A percentile compares a stretch with the other conserved stretches of the same genome.
These are phyloP conservation scores for Verticillium isaacii DNA, from an alignment of 2,329 filamentous ascomycete genomes.

Conservation along the genomic window DNA sequence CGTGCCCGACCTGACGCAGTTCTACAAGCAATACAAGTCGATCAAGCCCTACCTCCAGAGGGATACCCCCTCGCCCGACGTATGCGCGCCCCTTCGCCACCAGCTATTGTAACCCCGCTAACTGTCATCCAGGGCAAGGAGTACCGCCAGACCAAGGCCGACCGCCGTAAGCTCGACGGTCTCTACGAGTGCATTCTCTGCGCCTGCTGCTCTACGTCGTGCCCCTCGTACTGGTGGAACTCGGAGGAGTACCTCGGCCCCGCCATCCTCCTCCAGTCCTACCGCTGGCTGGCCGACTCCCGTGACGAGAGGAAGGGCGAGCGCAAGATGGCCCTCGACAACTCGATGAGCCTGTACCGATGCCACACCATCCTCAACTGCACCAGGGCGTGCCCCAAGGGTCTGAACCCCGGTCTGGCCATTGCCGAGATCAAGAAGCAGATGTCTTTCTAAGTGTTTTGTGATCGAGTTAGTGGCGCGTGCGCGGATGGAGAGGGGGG, in stretches of 20 bases:
- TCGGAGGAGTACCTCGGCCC: slow-evolving; percentile 97
- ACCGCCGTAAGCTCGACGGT: slow-evolving; percentile 94
- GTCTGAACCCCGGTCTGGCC: slow-evolving; percentile 88
- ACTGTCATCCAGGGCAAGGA: slow-evolving; percentile 68
- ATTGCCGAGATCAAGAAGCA: slow-evolving; percentile 99
- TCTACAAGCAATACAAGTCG: slow-evolving; percentile 99
- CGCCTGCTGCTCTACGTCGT: slow-evolving; percentile 98
- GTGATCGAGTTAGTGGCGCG: not conserved
- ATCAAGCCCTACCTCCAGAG: slow-evolving; percentile 98
- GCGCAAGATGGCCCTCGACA: slow-evolving; percentile 89
- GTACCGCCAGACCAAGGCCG: slow-evolving; percentile 83
- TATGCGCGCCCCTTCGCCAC: slow-evolving; percentile 43
- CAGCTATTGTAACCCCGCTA: slow-evolving; percentile 1
- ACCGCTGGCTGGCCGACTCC: slow-evolving; percentile 94
- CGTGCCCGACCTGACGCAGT: slow-evolving; percentile 93
- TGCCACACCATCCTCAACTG: slow-evolving; percentile 99
- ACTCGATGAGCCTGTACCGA: slow-evolving; percentile 97
- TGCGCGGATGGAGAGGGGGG: not conserved
- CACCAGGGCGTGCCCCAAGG: slow-evolving; percentile 96
- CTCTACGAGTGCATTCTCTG: slow-evolving; percentile 99
- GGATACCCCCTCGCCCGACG: slow-evolving; percentile 76
- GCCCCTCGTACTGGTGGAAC: slow-evolving; percentile 99
- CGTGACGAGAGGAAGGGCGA: slow-evolving; percentile 85
- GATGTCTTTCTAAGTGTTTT: slow-evolving; percentile 57
- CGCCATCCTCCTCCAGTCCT: slow-evolving; percentile 93